Conservation (phyloP, 768 basidiomycete genomes). For the Tricholoma flavovirens region DNA sequence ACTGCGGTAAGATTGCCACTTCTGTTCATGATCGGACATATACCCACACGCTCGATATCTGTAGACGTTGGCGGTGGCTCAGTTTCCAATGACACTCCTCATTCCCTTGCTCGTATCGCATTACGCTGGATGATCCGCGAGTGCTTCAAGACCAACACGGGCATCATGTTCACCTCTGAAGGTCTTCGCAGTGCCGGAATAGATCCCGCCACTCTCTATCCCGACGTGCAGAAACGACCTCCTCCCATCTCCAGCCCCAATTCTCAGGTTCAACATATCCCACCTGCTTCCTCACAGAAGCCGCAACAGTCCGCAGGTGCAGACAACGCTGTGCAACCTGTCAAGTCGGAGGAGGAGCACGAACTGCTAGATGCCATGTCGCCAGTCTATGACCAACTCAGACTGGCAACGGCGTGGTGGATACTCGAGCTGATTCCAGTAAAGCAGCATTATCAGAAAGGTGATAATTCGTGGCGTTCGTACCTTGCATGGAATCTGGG, state of each 20-base stretch:
- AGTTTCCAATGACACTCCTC: constrained; percentile 33
- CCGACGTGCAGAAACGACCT: constrained; percentile 26
- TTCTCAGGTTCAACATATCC: constrained; percentile 16
- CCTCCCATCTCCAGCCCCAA: constrained; percentile 18
- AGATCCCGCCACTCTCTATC: constrained; percentile 33
- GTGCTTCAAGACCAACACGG: constrained; percentile 48
- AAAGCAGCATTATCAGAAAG: constrained; percentile 30
- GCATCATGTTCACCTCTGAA: constrained; percentile 51
- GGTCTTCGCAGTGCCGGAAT: constrained; percentile 37
- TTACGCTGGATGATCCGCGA: constrained; percentile 70
- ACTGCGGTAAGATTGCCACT: constrained; percentile 25
- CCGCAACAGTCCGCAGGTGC: neutral
- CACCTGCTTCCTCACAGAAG: neutral
- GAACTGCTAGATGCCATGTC: constrained; percentile 46
- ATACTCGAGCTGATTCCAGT: constrained; percentile 47
- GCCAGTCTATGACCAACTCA: constrained; percentile 48
- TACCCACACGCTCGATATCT: neutral
- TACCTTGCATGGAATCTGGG: constrained; percentile 29
- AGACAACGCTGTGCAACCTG: neutral
- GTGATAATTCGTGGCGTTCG: constrained; percentile 25
- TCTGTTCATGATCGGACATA: neutral
- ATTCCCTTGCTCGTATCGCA: constrained; percentile 45
- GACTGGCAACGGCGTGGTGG: constrained; percentile 47
- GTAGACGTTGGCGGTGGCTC: constrained; percentile 52
- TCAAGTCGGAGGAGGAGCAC: constrained; percentile 42